Percentiles rank a stretch among this genome's conserved stretches.
Evolutionary conservation across 2,329 filamentous ascomycete genomes (phyloP).

Genomic region (Fusarium subtropicale): DNA sequence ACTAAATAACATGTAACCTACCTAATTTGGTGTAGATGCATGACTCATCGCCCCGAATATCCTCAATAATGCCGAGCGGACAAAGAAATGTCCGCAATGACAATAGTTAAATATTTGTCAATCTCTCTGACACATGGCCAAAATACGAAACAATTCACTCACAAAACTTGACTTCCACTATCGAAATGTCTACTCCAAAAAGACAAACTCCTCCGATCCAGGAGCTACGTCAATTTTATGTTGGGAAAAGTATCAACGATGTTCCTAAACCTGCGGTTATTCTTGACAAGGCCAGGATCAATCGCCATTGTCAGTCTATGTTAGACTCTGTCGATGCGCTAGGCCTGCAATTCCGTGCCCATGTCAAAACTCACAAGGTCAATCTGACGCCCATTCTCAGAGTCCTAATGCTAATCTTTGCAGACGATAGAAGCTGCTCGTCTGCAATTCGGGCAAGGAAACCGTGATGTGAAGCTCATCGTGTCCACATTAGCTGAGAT

Average conservation of each 20-base stretch:
- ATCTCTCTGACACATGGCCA: no score
- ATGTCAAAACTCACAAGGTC: constrained; percentile 76
- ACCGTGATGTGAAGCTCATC: constrained; percentile 62
- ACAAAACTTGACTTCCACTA: accelerated
- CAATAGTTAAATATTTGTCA: not conserved
- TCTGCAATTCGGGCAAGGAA: constrained; percentile 63
- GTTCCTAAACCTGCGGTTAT: constrained; percentile 67
- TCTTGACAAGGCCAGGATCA: constrained; percentile 65
- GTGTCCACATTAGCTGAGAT: constrained; percentile 70
- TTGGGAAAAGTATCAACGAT: constrained; percentile 43
- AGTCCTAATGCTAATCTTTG: accelerated
- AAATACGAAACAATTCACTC: accelerated
- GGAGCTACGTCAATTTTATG: constrained; percentile 41
- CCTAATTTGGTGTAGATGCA: not conserved
- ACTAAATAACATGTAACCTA: no score
- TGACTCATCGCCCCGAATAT: not conserved
- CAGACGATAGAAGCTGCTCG: constrained; percentile 66
- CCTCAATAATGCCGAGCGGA: not conserved
- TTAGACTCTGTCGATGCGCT: constrained; percentile 61
- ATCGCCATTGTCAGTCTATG: constrained; percentile 68
- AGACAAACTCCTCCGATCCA: constrained; percentile 19
- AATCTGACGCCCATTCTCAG: accelerated
- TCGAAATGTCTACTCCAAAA: constrained; percentile 41
- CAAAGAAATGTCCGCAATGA: not conserved
- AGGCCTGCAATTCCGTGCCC: constrained; percentile 67